Conservation (phyloP, 306 rosid species). For the Sechiopsis laciniata region DNA sequence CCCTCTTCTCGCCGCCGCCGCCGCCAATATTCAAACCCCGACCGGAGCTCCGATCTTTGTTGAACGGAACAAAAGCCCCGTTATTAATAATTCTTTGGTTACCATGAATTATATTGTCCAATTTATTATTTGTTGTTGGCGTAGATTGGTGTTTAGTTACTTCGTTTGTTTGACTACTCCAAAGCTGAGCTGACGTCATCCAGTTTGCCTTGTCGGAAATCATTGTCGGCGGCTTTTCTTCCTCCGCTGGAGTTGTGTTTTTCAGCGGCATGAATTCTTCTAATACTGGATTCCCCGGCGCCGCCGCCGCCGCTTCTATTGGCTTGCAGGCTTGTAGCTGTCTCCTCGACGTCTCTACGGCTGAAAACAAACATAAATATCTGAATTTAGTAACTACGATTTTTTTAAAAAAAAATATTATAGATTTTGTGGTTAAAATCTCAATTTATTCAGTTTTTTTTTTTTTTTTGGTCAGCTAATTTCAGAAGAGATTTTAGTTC, state of each 20-base stretch:
- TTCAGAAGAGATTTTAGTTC: too few relatives aligned
- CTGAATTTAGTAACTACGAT: too few relatives aligned
- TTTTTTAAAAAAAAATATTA: too few relatives aligned
- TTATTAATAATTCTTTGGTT: constrained; percentile 28
- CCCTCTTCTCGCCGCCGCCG: constrained; percentile 9
- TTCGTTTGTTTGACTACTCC: constrained; percentile 68
- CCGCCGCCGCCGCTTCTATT: constrained; percentile 28
- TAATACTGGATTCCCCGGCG: constrained; percentile 42
- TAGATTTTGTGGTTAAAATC: too few relatives aligned
- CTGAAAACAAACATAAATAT: constrained; percentile 22
- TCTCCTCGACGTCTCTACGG: constrained; percentile 78
- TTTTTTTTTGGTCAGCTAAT: too few relatives aligned
- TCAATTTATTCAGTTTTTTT: too few relatives aligned
- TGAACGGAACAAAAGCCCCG: constrained; percentile 86
- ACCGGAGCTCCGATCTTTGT: constrained; percentile 47
- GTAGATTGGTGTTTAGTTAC: constrained; percentile 31
- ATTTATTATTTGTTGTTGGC: constrained; percentile 39
- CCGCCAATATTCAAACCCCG: neutral
- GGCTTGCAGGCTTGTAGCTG: constrained; percentile 58
- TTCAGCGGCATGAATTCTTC: constrained; percentile 93
- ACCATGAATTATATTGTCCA: neutral
- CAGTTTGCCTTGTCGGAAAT: constrained; percentile 85
- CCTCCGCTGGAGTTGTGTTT: constrained; percentile 41
- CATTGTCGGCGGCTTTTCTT: constrained; percentile 40
- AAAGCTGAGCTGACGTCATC: constrained; percentile 92